phyloP scores from a whole-genome alignment of 1,139 yeast species.

The Spathaspora sp. region DNA sequence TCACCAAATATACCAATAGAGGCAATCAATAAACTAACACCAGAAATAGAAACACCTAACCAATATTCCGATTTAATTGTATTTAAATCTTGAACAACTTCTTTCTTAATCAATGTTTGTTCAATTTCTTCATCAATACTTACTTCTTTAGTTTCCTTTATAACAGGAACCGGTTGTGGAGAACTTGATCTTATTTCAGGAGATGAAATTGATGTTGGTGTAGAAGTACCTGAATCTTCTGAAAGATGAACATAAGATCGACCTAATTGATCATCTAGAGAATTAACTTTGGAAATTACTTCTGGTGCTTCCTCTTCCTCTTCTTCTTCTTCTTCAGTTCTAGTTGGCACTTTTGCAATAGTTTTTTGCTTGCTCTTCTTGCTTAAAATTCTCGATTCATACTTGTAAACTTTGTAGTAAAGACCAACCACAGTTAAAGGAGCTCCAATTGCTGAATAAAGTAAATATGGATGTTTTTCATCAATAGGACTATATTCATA shows the following conservation, averaged over 20 bases:
- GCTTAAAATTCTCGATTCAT: slow-evolving; percentile 18
- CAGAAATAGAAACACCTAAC: slow-evolving; percentile 39
- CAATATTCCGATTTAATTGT: slow-evolving; percentile 30
- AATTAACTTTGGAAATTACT: slow-evolving; percentile 9
- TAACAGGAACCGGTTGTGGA: slow-evolving; percentile 9
- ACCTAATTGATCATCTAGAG: slow-evolving; percentile 42
- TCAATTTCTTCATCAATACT: slow-evolving; percentile 33
- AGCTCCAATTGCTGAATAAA: slow-evolving; percentile 54
- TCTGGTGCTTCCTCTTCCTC: slow-evolving; percentile 9
- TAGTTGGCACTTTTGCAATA: slow-evolving; percentile 1
- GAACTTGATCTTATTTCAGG: slow-evolving; percentile 8
- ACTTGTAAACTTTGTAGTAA: slow-evolving; percentile 18
- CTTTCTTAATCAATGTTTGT: slow-evolving; percentile 41
- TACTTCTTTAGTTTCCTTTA: slow-evolving; percentile 6
- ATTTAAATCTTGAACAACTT: slow-evolving; percentile 31
- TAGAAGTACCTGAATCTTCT: slow-evolving; percentile 32
- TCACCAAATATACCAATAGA: slow-evolving; percentile 54
- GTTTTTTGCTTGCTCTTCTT: slow-evolving; percentile 11
- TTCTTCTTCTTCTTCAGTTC: neutral
- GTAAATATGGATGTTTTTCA: slow-evolving; percentile 56
- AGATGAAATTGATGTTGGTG: slow-evolving; percentile 18
- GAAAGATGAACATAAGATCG: slow-evolving; percentile 53
- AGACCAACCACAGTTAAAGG: slow-evolving; percentile 34
- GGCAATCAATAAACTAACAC: slow-evolving; percentile 42
- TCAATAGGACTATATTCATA: slow-evolving; percentile 39